Base-by-base conservation (phyloP, 2,329 filamentous ascomycete species). In the Pseudogymnoascus sp. region DNA sequence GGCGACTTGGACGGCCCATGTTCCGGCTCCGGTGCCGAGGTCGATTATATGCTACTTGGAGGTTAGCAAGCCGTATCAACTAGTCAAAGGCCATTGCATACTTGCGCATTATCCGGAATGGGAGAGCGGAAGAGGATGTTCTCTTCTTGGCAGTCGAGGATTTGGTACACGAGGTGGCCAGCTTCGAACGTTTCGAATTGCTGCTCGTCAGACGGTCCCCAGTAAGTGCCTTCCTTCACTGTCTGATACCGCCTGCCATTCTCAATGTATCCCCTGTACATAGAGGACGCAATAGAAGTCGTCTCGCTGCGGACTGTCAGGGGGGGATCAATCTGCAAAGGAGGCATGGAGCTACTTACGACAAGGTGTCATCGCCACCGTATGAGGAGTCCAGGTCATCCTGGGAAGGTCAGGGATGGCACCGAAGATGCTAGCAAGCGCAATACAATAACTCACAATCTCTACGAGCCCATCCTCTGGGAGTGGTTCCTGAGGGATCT, bases 241-340 rank as follows among this genome's bases (percentile, higher is more conserved):
- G 63, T 66, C 49, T 69, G 67, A 49, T 71, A 71, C 63, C 67
- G 63, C 62, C 69, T 64, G 29, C 69, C 69, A 64, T 70, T 70
- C 52, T 69, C 64, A 39, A 69, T 66, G 4, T 67, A 63, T 12
- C 69, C 69, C 49, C 65, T 64, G 43, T 68, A 67, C 19, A 70
- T 59, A 21, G 65, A 66, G 29, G 69, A 69, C 16, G 61, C 63
- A 52, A 71, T 63, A 4, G 69, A 71, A 14, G 69, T 71, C 8
- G 69, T 69, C 23, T 70, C 68, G 43, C 65, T 67, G 63, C n/a
- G n/a, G 37, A 45, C 62, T 58, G 45, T 62, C 14, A 62, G 35
- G 4, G 1, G 14, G 31, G 4, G 11, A 11, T 35, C 43, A 29
- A 31, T 31, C 7, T 29, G 7, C 29, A 52, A 6, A 31, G 7